Conservation (phyloP, 768 basidiomycete species). For the Pleurotus djamor region DNA sequence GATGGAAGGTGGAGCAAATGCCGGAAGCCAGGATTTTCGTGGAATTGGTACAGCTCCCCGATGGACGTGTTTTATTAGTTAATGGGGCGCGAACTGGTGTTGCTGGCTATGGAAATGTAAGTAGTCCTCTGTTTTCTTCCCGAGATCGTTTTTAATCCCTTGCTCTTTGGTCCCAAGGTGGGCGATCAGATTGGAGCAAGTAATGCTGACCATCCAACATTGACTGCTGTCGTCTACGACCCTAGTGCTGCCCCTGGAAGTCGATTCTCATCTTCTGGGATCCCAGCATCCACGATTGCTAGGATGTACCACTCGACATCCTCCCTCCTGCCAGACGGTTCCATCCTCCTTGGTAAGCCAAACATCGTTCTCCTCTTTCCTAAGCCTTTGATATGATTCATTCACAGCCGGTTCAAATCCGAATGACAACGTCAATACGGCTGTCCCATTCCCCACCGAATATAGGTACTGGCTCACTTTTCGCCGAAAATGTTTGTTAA, state of each 20-base stretch:
- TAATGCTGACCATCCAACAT: conserved; percentile 34
- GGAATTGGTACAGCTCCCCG: conserved; percentile 33
- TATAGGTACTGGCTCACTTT: conserved; percentile 19
- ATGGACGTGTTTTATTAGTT: conserved; percentile 38
- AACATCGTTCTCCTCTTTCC: neutral
- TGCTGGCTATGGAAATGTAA: conserved; percentile 32
- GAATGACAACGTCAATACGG: conserved; percentile 24
- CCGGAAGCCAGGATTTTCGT: conserved; percentile 35
- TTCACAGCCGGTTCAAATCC: conserved; percentile 44
- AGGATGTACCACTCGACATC: conserved; percentile 33
- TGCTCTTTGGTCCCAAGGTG: too few relatives aligned
- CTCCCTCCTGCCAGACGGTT: conserved; percentile 25
- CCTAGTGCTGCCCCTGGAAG: conserved; percentile 24
- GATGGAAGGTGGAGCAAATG: conserved; percentile 46
- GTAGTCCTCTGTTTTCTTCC: neutral
- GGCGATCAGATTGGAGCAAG: conserved; percentile 28
- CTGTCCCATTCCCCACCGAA: conserved; percentile 24
- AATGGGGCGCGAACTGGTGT: conserved; percentile 42
- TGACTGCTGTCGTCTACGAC: conserved; percentile 28
- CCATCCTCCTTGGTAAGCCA: conserved; percentile 22
- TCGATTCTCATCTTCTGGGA: conserved; percentile 25
- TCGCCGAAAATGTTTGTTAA: neutral
- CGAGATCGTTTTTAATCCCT: too few relatives aligned
- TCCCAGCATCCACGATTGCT: conserved; percentile 25
- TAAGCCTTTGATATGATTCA: neutral